Percentiles rank a stretch among this genome's conserved stretches.
phyloP scores from a whole-genome alignment of 1,284 basidiomycete genomes.

The Cryptococcus sp. region DNA sequence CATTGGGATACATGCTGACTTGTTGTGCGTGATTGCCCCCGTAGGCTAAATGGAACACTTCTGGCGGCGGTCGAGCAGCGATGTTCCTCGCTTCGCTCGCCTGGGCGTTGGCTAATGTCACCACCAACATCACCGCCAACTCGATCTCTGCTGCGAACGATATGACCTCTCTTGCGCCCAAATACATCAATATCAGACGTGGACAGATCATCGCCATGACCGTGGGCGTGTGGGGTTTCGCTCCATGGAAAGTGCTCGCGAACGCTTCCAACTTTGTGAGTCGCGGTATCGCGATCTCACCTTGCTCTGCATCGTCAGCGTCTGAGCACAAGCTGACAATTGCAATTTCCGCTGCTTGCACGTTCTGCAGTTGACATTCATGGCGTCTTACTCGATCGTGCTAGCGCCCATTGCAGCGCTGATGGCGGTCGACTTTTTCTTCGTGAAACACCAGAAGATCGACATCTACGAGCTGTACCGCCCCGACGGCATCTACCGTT shows the following conservation, averaged over 20 bases:
- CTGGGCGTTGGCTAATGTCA: constrained; percentile 68
- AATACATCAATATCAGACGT: constrained; percentile 71
- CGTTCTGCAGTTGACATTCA: constrained; percentile 41
- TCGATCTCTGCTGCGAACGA: constrained; percentile 76
- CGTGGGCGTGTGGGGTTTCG: constrained; percentile 64
- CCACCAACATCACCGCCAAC: constrained; percentile 67
- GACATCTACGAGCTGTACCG: constrained; percentile 45
- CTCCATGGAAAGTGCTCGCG: constrained; percentile 46
- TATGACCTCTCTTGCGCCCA: constrained; percentile 60
- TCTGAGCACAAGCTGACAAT: not conserved
- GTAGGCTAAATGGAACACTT: constrained; percentile 68
- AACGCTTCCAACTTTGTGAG: constrained; percentile 35
- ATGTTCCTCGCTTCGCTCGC: constrained; percentile 73
- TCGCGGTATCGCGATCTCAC: not conserved
- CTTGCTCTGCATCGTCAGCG: not conserved
- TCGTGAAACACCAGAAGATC: constrained; percentile 34
- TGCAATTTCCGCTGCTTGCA: not conserved
- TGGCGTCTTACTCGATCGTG: constrained; percentile 47
- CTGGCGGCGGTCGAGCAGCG: constrained; percentile 60
- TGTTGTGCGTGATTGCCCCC: constrained; percentile 53
- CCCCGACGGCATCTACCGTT: constrained; percentile 42
- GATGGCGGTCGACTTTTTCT: constrained; percentile 42
- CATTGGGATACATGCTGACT: not conserved
- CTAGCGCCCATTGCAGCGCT: constrained; percentile 44
- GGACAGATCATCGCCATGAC: constrained; percentile 73